Conservation (phyloP, 2,329 filamentous ascomycete species). For the Fusarium napiforme region DNA sequence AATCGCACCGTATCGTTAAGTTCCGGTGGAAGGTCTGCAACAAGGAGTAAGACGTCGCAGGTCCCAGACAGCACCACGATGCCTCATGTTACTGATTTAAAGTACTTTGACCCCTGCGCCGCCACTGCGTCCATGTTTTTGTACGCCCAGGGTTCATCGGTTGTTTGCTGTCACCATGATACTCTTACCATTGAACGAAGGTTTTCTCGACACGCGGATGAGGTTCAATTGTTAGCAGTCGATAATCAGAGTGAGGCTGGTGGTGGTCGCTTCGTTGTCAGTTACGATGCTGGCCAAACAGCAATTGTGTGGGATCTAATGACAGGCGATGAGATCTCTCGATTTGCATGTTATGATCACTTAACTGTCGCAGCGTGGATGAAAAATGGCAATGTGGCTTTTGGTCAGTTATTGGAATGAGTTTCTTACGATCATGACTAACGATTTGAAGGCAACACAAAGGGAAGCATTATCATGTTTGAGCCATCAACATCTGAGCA, state of each 20-base stretch:
- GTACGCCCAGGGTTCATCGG: conserved; percentile 82
- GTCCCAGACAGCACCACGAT: conserved; percentile 63
- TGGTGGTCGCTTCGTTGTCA: conserved; percentile 86
- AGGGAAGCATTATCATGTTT: conserved; percentile 94
- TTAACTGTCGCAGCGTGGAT: conserved; percentile 92
- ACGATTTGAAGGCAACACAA: conserved; percentile 76
- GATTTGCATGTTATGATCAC: conserved; percentile 92
- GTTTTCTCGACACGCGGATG: conserved; percentile 85
- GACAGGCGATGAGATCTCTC: conserved; percentile 87
- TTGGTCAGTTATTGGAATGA: conserved; percentile 71
- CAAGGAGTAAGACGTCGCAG: conserved; percentile 55
- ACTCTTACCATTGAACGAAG: conserved; percentile 87
- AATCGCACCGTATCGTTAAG: conserved; percentile 69
- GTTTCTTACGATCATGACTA: conserved; percentile 31
- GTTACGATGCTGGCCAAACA: conserved; percentile 90
- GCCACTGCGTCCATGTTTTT: conserved; percentile 92
- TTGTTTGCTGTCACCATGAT: conserved; percentile 92
- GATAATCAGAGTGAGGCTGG: conserved; percentile 92
- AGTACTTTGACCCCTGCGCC: conserved; percentile 84
- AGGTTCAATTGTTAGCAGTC: conserved; percentile 84
- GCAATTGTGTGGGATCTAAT: conserved; percentile 97
- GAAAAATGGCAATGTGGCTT: conserved; percentile 95
- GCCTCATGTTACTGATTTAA: conserved; percentile 60
- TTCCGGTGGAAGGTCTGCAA: conserved; percentile 66
- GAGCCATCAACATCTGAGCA: conserved; percentile 94